phyloP scores from a whole-genome alignment of 1,284 basidiomycete species.

The Rhodotorula sp. region DNA sequence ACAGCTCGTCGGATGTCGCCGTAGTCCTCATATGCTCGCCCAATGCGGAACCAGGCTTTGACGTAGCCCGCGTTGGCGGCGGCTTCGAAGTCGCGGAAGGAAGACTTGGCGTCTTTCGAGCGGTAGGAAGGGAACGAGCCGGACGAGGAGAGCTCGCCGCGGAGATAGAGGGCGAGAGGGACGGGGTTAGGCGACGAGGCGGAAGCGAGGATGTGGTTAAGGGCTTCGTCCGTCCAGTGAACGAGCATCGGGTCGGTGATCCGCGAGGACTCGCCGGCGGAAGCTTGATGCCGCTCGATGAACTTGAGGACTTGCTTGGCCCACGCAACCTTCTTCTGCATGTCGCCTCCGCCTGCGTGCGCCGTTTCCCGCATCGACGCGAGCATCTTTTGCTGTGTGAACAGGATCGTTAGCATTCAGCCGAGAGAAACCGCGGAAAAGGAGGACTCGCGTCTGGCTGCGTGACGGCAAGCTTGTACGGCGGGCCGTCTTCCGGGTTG shows the following conservation, averaged over 20 bases:
- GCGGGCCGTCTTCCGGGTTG: conserved; percentile 35
- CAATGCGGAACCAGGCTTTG: conserved; percentile 82
- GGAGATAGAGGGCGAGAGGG: conserved; percentile 71
- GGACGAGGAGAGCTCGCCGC: conserved; percentile 67
- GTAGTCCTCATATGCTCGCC: conserved; percentile 74
- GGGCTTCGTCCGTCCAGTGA: conserved; percentile 64
- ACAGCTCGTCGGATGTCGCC: conserved; percentile 59
- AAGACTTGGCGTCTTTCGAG: conserved; percentile 67
- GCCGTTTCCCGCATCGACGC: conserved; percentile 36
- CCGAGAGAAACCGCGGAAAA: background rate
- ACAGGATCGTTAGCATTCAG: background rate
- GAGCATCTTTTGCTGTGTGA: conserved; percentile 33
- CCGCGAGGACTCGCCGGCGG: conserved; percentile 55
- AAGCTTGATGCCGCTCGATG: conserved; percentile 62
- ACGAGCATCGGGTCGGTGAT: conserved; percentile 65
- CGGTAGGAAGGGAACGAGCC: conserved; percentile 57
- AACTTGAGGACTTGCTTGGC: conserved; percentile 73
- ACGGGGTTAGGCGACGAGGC: conserved; percentile 52
- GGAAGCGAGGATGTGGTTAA: conserved; percentile 61
- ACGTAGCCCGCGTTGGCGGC: conserved; percentile 70
- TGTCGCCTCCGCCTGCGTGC: conserved; percentile 19
- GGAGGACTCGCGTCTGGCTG: conserved; percentile 28
- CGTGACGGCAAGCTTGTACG: conserved; percentile 35
- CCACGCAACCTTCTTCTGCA: conserved; percentile 64
- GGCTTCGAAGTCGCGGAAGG: conserved; percentile 80